Evolutionary conservation across 2,329 filamentous ascomycete genomes (phyloP), one percentile per base, ranked within the genome.

Genomic region (Beauveria asiatica): DNA sequence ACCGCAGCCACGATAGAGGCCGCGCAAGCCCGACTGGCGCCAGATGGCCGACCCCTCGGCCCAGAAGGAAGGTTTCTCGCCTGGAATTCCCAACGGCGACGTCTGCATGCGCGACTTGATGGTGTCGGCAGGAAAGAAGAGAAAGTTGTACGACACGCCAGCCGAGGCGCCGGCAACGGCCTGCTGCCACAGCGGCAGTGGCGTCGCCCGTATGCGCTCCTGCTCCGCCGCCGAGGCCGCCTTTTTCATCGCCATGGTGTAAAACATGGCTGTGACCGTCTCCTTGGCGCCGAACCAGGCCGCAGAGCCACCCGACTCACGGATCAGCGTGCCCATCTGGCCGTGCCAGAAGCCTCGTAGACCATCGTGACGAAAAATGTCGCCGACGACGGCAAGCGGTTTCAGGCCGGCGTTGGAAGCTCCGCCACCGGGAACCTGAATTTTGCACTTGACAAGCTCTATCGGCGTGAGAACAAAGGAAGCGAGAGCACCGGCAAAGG

Each of bases 71-170:
- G 82, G 82, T 57, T 81, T 81, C 59, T 76, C 74, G 2, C 77
- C 77, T 23, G 78, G 75, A 9, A 79, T 77, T 37, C 81, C 82
- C 48, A 90, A 78, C 5, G 92, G 87, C 57, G 88, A 83, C 0
- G 94, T 99, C 76, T 99, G 94, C 87, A 99, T 96, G 52, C 93
- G 86, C 19, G 90, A 95, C 76, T 99, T 99, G 78, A 99, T 88
- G 0, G 94, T 99, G 72, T 99, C 94, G 54, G 94, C 94, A 0
- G 94, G 94, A 72, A 94, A 99, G 79, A 97, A 97, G 23, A 96
- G 77, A 71, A 97, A 97, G 72, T 99, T 99, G 76, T 99, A 99
- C 41, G 86, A 87, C 77, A 97, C 89, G 57, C 94, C 94, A 3
- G 93, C 94, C 8, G 86, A 84, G 3, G 93, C 93, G 46, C 93